Evolutionary conservation across 768 basidiomycete species (phyloP).

Genomic region (Leccinum disarticulatum): DNA sequence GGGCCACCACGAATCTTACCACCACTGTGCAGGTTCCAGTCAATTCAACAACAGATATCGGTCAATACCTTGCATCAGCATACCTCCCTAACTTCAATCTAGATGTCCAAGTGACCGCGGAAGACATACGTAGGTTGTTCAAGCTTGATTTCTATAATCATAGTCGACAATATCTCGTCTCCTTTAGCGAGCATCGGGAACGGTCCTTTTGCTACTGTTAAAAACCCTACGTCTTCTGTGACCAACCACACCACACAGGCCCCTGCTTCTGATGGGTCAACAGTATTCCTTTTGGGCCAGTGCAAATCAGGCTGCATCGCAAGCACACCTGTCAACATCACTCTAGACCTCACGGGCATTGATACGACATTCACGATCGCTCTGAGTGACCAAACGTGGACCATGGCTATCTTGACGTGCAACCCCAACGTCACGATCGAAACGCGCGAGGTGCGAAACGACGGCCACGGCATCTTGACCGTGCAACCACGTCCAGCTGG

Average conservation of each 20-base stretch:
- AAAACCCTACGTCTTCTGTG: slow-evolving; percentile 9
- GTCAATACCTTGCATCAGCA: slow-evolving; percentile 7
- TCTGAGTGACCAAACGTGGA: slow-evolving; percentile 19
- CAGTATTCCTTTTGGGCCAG: slow-evolving; percentile 21
- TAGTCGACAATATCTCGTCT: neutral
- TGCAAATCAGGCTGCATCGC: slow-evolving; percentile 20
- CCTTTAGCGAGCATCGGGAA: neutral
- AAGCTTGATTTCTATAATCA: neutral
- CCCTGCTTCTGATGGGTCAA: slow-evolving; percentile 21
- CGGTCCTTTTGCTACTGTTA: slow-evolving; percentile 4
- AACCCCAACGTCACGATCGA: slow-evolving; percentile 24
- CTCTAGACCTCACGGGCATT: slow-evolving; percentile 16
- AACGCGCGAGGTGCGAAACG: slow-evolving; percentile 28
- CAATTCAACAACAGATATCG: slow-evolving; percentile 4
- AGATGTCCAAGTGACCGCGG: slow-evolving; percentile 11
- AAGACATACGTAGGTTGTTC: slow-evolving; percentile 9
- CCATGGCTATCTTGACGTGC: slow-evolving; percentile 23
- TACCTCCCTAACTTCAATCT: slow-evolving; percentile 19
- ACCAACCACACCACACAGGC: slow-evolving; percentile 25
- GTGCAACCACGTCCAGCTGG: slow-evolving; percentile 20
- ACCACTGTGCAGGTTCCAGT: slow-evolving; percentile 7
- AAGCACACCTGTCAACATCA: neutral
- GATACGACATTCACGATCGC: slow-evolving; percentile 13
- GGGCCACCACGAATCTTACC: slow-evolving; percentile 29
- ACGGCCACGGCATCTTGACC: slow-evolving; percentile 16